These are phyloP conservation scores for Aspergillus vadensis DNA, from an alignment of 2,329 filamentous ascomycete genomes.

Conservation along the genomic window DNA sequence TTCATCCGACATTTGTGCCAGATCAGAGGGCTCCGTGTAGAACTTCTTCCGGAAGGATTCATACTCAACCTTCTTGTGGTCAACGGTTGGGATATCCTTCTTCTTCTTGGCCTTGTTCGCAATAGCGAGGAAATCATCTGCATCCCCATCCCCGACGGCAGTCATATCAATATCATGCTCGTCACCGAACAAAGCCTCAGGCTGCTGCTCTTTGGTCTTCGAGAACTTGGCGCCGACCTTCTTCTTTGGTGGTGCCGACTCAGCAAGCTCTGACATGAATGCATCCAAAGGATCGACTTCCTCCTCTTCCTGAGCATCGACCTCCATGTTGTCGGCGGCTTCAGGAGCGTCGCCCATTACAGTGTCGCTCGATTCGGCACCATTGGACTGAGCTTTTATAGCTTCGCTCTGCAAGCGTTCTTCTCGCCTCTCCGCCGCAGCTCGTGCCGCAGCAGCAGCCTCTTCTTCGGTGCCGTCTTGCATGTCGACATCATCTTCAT, in stretches of 20 bases:
- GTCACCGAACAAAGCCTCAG: conserved; percentile 85
- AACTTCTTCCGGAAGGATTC: conserved; percentile 90
- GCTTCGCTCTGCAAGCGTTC: conserved; percentile 58
- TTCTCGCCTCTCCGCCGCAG: conserved; percentile 81
- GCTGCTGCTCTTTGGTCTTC: conserved; percentile 63
- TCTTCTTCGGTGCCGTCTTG: conserved; percentile 84
- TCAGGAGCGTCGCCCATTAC: conserved; percentile 47
- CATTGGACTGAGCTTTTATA: conserved; percentile 36
- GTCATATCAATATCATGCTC: conserved; percentile 70
- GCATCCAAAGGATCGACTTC: conserved; percentile 91
- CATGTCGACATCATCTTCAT: conserved; percentile 74
- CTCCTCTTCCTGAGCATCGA: conserved; percentile 43
- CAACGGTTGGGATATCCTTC: conserved; percentile 86
- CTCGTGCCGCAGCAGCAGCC: conserved; percentile 78
- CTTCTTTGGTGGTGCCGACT: conserved; percentile 51
- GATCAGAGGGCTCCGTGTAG: conserved; percentile 85
- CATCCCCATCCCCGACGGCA: conserved; percentile 62
- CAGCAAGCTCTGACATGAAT: conserved; percentile 80
- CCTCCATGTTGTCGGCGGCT: conserved; percentile 42
- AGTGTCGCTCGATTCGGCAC: conserved; percentile 51
- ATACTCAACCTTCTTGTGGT: conserved; percentile 85
- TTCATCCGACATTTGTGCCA: conserved; percentile 79
- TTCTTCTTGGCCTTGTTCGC: conserved; percentile 75
- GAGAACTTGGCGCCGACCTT: conserved; percentile 36
- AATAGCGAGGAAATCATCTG: conserved; percentile 65